Evolutionary conservation across 2,329 filamentous ascomycete genomes (phyloP).

Genomic region (Purpureocillium lavendulum): DNA sequence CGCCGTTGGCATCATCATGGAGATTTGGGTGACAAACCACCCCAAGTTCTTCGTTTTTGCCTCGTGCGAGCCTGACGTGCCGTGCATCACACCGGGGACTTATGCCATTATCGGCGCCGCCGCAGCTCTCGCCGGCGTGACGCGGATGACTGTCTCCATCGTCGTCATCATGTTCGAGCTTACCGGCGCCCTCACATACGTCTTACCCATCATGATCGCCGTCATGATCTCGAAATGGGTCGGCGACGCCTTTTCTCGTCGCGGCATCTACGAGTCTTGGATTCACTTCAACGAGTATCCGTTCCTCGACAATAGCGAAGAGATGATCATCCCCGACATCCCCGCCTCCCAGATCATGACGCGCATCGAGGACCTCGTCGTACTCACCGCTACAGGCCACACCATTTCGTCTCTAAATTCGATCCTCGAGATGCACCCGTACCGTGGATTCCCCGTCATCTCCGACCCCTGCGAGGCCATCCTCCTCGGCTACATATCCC

Average conservation of each 20-base stretch:
- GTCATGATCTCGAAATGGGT: constrained; percentile 99
- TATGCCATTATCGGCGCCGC: constrained; percentile 96
- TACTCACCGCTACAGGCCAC: constrained; percentile 80
- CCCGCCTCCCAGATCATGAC: constrained; percentile 89
- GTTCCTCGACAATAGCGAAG: constrained; percentile 83
- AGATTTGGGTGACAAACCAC: constrained; percentile 76
- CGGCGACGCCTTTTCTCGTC: constrained; percentile 85
- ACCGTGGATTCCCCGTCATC: constrained; percentile 89
- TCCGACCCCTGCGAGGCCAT: constrained; percentile 68
- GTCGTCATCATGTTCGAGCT: constrained; percentile 99
- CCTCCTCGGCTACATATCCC: constrained; percentile 87
- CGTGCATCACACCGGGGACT: constrained; percentile 87
- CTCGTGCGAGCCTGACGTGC: constrained; percentile 74
- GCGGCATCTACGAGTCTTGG: constrained; percentile 96
- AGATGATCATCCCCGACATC: constrained; percentile 75
- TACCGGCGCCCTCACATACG: constrained; percentile 90
- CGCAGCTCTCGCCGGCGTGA: constrained; percentile 87
- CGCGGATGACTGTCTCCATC: constrained; percentile 94
- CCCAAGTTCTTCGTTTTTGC: constrained; percentile 70
- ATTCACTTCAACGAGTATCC: constrained; percentile 95
- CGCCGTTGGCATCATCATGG: constrained; percentile 79
- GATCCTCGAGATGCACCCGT: constrained; percentile 65
- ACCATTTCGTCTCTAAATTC: constrained; percentile 68
- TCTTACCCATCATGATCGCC: constrained; percentile 96
- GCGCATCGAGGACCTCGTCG: constrained; percentile 77